Percentiles rank a stretch among this genome's conserved stretches.
These are phyloP conservation scores for Lasiosphaeriaceae sp. DNA, from an alignment of 495 filamentous ascomycete species.

Conservation along the genomic window DNA sequence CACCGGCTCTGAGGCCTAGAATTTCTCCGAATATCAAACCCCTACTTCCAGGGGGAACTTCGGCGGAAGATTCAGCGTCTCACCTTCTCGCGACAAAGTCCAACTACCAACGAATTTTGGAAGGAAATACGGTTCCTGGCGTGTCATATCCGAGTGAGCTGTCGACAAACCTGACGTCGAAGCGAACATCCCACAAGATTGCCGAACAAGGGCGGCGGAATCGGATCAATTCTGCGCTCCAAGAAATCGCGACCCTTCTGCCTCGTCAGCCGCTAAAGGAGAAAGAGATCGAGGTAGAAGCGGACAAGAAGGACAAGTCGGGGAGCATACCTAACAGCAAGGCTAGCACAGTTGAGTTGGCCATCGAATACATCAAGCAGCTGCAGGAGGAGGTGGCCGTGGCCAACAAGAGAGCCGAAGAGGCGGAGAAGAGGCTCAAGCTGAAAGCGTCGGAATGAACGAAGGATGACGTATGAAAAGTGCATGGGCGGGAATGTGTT, in stretches of 20 bases:
- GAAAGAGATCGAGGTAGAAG: slow-evolving; percentile 31
- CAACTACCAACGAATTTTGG: slow-evolving; percentile 96
- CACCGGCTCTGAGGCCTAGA: slow-evolving; percentile 80
- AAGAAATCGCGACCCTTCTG: slow-evolving; percentile 83
- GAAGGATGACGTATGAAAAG: neutral
- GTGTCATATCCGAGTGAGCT: slow-evolving; percentile 87
- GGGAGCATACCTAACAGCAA: slow-evolving; percentile 68
- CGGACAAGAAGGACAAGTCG: slow-evolving; percentile 35
- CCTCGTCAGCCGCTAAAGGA: slow-evolving; percentile 47
- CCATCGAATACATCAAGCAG: slow-evolving; percentile 90
- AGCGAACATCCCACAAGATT: slow-evolving; percentile 96
- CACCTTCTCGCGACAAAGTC: slow-evolving; percentile 88
- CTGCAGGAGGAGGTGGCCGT: slow-evolving; percentile 70
- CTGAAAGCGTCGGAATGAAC: slow-evolving; percentile 1
- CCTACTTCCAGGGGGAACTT: slow-evolving; percentile 63
- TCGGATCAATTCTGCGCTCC: slow-evolving; percentile 88
- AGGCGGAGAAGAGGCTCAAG: slow-evolving; percentile 41
- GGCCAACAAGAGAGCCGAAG: slow-evolving; percentile 59
- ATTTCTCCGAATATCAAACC: slow-evolving; percentile 96
- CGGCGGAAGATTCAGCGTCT: slow-evolving; percentile 66
- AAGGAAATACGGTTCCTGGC: slow-evolving; percentile 84
- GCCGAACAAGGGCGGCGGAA: slow-evolving; percentile 95
- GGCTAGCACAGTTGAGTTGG: slow-evolving; percentile 91
- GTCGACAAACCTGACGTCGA: slow-evolving; percentile 89
- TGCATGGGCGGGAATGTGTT: neutral